Evolutionary conservation across 1,284 basidiomycete genomes (phyloP).

Genomic region (Boletus semigastroideus): DNA sequence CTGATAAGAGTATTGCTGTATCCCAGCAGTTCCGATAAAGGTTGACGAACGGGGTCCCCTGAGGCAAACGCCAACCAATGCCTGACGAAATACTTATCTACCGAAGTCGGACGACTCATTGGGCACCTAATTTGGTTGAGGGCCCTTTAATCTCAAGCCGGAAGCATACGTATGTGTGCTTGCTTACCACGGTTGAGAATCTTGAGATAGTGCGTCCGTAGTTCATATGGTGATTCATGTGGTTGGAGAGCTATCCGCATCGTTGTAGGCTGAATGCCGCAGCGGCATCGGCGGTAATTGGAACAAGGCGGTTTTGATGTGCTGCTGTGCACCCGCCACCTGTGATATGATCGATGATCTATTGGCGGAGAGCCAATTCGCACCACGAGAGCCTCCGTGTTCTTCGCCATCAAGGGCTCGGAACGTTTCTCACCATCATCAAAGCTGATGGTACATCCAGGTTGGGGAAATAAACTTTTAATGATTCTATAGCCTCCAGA

Average conservation of each 20-base stretch:
- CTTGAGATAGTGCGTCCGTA: not conserved
- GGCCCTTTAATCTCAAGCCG: not conserved
- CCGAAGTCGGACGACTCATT: constrained; percentile 1
- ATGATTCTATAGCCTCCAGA: not conserved
- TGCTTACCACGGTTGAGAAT: no score
- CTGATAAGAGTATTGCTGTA: constrained; percentile 22
- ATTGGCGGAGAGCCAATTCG: not conserved
- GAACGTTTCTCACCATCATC: not conserved
- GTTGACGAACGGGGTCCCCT: not conserved
- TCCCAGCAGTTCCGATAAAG: constrained; percentile 2
- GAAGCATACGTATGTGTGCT: not conserved
- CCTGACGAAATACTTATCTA: constrained; percentile 21
- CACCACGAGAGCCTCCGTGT: not conserved
- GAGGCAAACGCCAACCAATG: constrained; percentile 9
- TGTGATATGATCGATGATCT: not conserved
- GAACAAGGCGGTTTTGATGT: not conserved
- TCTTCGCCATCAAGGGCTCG: not conserved
- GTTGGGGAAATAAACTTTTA: constrained; percentile 7
- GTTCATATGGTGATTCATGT: not conserved
- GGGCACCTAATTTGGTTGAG: not conserved
- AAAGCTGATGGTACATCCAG: not conserved
- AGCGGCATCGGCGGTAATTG: no score
- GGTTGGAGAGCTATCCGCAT: not conserved
- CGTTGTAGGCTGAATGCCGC: no score
- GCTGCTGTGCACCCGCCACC: not conserved